These are phyloP conservation scores for Aureobasidium sp. DNA, from an alignment of 2,329 filamentous ascomycete genomes.

Conservation along the genomic window DNA sequence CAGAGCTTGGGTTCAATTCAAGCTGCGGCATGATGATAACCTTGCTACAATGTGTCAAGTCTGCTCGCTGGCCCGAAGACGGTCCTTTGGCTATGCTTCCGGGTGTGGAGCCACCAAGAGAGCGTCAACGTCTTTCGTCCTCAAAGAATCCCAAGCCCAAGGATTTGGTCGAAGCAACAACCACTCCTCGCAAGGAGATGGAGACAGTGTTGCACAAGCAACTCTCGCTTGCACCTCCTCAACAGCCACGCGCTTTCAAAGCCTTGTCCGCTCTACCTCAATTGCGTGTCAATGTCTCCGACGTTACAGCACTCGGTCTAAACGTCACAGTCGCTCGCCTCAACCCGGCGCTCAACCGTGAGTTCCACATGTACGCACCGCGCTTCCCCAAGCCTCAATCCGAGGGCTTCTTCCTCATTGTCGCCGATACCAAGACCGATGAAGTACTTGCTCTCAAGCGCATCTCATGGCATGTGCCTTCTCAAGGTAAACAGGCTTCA, in stretches of 20 bases:
- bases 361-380: constrained; percentile 76
- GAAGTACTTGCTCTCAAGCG: constrained; percentile 84
- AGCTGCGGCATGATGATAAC: constrained; percentile 76
- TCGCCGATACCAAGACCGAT: constrained; percentile 60
- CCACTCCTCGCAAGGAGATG: constrained; percentile 27
- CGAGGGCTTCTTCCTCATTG: constrained; percentile 84
- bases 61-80: constrained; percentile 82
- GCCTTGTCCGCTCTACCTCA: constrained; percentile 62
- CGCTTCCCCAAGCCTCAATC: constrained; percentile 90
- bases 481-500: constrained; percentile 24
- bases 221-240: constrained; percentile 44
- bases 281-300: constrained; percentile 54
- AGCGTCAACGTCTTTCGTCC: constrained; percentile 36
- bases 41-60: constrained; percentile 87
- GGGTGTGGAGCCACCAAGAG: constrained; percentile 49
- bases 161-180: constrained; percentile 35
- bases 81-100: constrained; percentile 73
- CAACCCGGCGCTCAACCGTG: constrained; percentile 58
- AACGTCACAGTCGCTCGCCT: constrained; percentile 57
- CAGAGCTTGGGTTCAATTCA: constrained; percentile 76
- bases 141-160: constrained; percentile 26
- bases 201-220: constrained; percentile 39
- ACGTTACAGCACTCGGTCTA: constrained; percentile 56
- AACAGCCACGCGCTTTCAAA: constrained; percentile 48
- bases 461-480: constrained; percentile 57